Base-by-base conservation (phyloP, 192 early-diverging fungal species). In the Gigaspora rosea region DNA sequence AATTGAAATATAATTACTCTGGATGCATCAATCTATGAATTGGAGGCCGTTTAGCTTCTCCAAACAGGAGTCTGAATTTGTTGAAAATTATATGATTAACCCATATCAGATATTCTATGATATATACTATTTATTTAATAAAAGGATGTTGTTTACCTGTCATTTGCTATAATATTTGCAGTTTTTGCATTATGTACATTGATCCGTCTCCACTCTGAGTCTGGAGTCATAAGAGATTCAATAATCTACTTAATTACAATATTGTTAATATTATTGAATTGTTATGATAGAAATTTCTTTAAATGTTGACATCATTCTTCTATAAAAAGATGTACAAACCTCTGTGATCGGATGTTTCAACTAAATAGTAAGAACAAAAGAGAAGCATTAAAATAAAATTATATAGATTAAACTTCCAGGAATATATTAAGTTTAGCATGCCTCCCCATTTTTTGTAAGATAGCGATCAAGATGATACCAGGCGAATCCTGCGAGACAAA, bases 261-360 rank as follows among this genome's bases (percentile, higher is more conserved):
- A 50, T 3, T 49, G n/a, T n/a, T 27, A 7, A 49, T 27, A 5
- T 18, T 36, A 49, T 49, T 49, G 20, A 49, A 27, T 49, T 41
- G 36, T 5, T 8, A 27, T 9, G 22, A 22, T 51, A 68, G 1
- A 48, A n/a, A 48, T n/a, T n/a, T n/a, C n/a, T n/a, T 48, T 67
- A 48, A 16, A 47, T 48, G 4, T 20, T 8, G 2, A 47, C 5
- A 47, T 48, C 41, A 16, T 47, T n/a, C 9, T 66, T 18, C 3
- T 7, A 41, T 66, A 3, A 46, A 49, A 20, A 48, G n/a, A 49
- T 32, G 10, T 12, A 69, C 18, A 41, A 27, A 69, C 67, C 48
- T 69, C 48, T 51, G 67, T 69, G 22, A 69, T 48, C 4, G 67
- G 67, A 69, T 69, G 67, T 50, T 69, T 69, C n/a, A 50, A 7